Conservation (phyloP, 768 basidiomycete species). For the Mycena olivaceomarginata region DNA sequence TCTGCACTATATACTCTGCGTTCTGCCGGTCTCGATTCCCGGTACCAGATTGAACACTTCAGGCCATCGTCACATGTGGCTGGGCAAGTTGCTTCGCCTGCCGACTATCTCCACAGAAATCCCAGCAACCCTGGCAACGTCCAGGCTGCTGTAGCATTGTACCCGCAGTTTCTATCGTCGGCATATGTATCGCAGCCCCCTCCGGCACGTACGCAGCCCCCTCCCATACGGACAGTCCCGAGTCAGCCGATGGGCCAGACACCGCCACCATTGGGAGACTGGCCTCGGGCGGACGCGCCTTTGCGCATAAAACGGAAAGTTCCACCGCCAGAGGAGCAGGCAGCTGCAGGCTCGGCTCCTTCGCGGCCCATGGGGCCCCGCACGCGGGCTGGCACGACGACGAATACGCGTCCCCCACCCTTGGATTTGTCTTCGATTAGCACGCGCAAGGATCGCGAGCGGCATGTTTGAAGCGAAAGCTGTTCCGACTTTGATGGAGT, state of each 20-base stretch:
- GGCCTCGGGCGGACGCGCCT: conserved; percentile 40
- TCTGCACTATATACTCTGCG: conserved; percentile 36
- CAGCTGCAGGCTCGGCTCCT: background rate
- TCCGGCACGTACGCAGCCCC: conserved; percentile 17
- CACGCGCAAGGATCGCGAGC: conserved; percentile 28
- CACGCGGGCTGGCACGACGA: conserved; percentile 16
- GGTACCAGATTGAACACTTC: conserved; percentile 44
- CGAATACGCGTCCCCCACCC: conserved; percentile 22
- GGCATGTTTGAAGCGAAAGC: background rate
- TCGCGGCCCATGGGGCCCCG: conserved; percentile 40
- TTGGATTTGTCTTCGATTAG: conserved; percentile 18
- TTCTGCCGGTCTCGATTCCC: conserved; percentile 38
- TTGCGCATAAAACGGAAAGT: conserved; percentile 39
- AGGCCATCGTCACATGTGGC: conserved; percentile 17
- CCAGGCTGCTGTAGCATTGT: conserved; percentile 37
- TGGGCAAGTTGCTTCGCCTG: conserved; percentile 33
- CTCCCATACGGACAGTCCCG: background rate
- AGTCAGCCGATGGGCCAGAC: background rate
- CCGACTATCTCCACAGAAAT: conserved; percentile 23
- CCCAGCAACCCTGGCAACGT: conserved; percentile 33
- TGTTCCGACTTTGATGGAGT: conserved; percentile 4
- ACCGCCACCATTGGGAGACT: conserved; percentile 41
- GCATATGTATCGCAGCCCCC: conserved; percentile 26
- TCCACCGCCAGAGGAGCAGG: conserved; percentile 7
- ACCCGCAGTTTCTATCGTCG: conserved; percentile 41